Conservation (phyloP, 202 grass and related monocot species). For the Brachypodium distachyon region DNA sequence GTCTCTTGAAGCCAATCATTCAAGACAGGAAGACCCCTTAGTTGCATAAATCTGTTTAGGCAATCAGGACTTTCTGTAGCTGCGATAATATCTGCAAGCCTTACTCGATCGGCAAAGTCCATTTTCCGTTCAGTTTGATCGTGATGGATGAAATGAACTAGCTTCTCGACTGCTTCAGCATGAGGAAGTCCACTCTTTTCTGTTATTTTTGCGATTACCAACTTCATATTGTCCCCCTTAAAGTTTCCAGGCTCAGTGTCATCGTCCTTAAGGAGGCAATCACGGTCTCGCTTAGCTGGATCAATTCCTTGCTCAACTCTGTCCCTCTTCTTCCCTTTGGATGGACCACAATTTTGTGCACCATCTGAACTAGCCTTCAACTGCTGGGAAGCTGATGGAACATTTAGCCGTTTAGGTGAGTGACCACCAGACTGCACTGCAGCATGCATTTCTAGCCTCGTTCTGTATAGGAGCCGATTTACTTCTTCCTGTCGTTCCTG, state of each 20-base stretch:
- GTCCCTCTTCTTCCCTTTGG: constrained; percentile 62
- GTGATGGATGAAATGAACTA: constrained; percentile 57
- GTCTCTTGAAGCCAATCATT: constrained; percentile 81
- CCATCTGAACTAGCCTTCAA: constrained; percentile 30
- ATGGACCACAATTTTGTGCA: constrained; percentile 32
- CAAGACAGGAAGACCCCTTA: constrained; percentile 48
- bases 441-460: constrained; percentile 61
- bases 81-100: constrained; percentile 57
- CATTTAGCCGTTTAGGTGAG: constrained; percentile 49
- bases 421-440: constrained; percentile 46
- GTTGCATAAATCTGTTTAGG: constrained; percentile 50
- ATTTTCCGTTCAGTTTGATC: constrained; percentile 56
- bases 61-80: constrained; percentile 50
- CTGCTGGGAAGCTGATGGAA: constrained; percentile 36
- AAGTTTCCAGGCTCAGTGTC: constrained; percentile 29
- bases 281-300: constrained; percentile 39
- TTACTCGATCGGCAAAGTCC: constrained; percentile 35
- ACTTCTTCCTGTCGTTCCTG: constrained; percentile 77
- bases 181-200: constrained; percentile 55
- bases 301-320: constrained; percentile 38
- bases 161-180: constrained; percentile 58
- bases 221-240: constrained; percentile 37
- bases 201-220: constrained; percentile 47
- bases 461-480: constrained; percentile 56
- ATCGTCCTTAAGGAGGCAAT: constrained; percentile 34